Evolutionary conservation across 805 yeast species (phyloP).

Genomic region (Ogataea wickerhamii): DNA sequence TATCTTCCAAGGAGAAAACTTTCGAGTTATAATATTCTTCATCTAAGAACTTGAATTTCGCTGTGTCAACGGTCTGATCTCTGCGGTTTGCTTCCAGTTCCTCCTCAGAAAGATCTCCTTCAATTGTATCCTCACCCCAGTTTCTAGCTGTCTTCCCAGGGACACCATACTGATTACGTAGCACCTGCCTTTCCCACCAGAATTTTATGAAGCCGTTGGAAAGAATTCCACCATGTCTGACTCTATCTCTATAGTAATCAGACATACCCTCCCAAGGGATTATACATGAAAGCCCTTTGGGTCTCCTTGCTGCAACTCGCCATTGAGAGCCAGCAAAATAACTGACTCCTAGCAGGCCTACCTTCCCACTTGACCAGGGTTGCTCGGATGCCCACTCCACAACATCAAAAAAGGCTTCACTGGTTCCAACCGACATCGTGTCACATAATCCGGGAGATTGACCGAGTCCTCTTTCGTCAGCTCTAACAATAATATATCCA

Average conservation of each 20-base stretch:
- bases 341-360: constrained; percentile 8
- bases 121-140: constrained; percentile 9
- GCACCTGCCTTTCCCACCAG: constrained; percentile 12
- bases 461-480: constrained; percentile 9
- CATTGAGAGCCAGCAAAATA: constrained; percentile 11
- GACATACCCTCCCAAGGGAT: constrained; percentile 13
- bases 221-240: constrained; percentile 10
- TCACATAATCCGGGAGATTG: constrained; percentile 10
- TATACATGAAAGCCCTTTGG: constrained; percentile 8
- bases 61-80: constrained; percentile 11
- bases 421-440: constrained; percentile 9
- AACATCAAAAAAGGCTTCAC: constrained; percentile 11
- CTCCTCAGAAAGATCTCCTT: constrained; percentile 7
- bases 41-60: constrained; percentile 9
- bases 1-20: constrained; percentile 7
- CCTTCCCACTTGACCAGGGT: constrained; percentile 9
- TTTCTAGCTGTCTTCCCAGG: constrained; percentile 9
- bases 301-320: constrained; percentile 12
- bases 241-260: constrained; percentile 11
- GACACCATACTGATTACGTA: constrained; percentile 8
- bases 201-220: constrained; percentile 10
- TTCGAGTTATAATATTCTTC: constrained; percentile 9
- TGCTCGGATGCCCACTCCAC: constrained; percentile 10
- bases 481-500: constrained; percentile 5
- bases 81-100: constrained; percentile 8